Evolutionary conservation across 768 basidiomycete species (phyloP), one percentile per base, ranked within the genome.

Genomic region (Cyclocybe cylindracea): DNA sequence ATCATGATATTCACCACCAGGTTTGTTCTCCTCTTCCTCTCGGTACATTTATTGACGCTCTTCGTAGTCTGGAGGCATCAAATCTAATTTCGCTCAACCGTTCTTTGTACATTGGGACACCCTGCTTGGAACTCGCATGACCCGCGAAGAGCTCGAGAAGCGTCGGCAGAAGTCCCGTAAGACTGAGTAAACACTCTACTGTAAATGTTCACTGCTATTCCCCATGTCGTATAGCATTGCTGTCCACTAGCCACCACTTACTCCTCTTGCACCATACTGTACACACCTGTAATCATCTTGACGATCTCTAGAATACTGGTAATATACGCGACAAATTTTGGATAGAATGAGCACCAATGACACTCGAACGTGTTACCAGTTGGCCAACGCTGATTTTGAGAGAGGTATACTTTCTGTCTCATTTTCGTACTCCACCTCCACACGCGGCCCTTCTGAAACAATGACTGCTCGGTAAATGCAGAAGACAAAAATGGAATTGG

Each of bases 1-100:
- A 96, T 69, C 96, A 98, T 67, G 96, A 98, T 68, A 97, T 98
- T 54, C 96, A 98, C 64, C 96, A 98, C 68, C 94, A 95, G 78
- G 90, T 88, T 18, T 31, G 46, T 31, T 70, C 72, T 59, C 33
- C 11, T 35, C 32, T 39, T 18, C 34, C 46, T 39, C 33, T 7
- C 45, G 43, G 39, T 47, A 16, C 13, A 19, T 43, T 16, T 37
- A 50, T 39, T 55, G 45, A 54, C 39, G 13, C 9, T 33, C 34
- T 46, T 40, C 37, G 5, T 50, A 87, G 84, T 65, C 75, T 33
- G 81, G 90, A 54, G 96, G 96, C 3, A 91, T 97, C 73, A 98
- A 98, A 71, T 88, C 85, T 39, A 99, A 99, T 65, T 99, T 94
- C 65, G 79, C 90, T 1, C 95, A 98, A 63, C 95, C 95, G 1